Conservation (phyloP, 345 rosid species). For the Aquilaria sinensis region DNA sequence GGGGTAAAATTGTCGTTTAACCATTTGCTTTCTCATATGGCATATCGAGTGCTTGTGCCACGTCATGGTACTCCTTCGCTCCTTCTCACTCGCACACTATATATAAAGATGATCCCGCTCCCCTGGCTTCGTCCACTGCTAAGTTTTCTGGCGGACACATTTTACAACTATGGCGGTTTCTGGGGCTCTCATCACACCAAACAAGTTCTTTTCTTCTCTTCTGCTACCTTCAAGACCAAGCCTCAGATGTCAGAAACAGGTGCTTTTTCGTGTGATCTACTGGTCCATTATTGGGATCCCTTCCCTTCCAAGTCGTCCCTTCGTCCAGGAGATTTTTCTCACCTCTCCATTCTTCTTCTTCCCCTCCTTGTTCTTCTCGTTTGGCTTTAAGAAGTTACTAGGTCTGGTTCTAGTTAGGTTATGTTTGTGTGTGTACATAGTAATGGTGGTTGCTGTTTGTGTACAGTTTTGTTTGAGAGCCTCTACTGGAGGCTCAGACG, state of each 20-base stretch:
- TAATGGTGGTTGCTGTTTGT: slow-evolving; percentile 8
- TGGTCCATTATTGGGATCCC: neutral
- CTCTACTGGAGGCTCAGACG: slow-evolving; percentile 26
- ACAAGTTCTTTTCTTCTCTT: slow-evolving; percentile 18
- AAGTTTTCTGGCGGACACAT: neutral
- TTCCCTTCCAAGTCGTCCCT: too few relatives aligned
- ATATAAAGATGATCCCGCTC: slow-evolving; percentile 20
- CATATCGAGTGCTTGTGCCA: too few relatives aligned
- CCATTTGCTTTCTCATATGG: too few relatives aligned
- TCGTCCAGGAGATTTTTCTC: neutral
- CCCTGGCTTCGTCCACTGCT: slow-evolving; percentile 1
- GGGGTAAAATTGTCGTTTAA: too few relatives aligned
- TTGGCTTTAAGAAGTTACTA: neutral
- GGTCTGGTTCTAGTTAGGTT: neutral
- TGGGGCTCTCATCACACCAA: slow-evolving; percentile 15
- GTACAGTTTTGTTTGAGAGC: slow-evolving; percentile 40
- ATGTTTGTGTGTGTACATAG: neutral
- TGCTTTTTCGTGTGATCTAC: slow-evolving; percentile 2
- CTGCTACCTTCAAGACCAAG: slow-evolving; percentile 14
- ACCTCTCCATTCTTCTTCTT: neutral
- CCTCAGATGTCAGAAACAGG: slow-evolving; percentile 23
- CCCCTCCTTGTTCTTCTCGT: neutral
- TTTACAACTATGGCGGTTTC: slow-evolving; percentile 32
- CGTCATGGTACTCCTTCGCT: neutral
- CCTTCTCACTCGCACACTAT: slow-evolving; percentile 5